Conservation (phyloP, 78 protist species). For the Trichosphaerium sp. region DNA sequence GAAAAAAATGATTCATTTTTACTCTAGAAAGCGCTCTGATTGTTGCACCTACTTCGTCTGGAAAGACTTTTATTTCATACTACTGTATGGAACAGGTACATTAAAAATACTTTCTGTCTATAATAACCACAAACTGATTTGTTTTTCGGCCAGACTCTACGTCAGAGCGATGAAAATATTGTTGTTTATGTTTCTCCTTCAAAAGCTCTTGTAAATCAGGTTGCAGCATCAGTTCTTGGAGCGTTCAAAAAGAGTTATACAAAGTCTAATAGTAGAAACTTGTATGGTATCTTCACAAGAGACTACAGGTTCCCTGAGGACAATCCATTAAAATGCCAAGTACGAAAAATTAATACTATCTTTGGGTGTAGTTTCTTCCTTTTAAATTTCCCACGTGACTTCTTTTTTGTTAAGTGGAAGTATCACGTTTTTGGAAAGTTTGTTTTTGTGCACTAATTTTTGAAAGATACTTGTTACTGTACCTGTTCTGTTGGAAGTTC, state of each 20-base stretch:
- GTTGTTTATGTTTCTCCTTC: slow-evolving; percentile 80
- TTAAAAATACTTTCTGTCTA: not conserved
- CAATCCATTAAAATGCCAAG: not conserved
- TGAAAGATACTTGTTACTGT: too few relatives aligned
- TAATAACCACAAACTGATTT: not conserved
- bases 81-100: slow-evolving; percentile 62
- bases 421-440: slow-evolving; percentile 54
- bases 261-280: not conserved
- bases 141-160: too few relatives aligned
- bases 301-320: slow-evolving; percentile 3
- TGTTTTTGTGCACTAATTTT: too few relatives aligned
- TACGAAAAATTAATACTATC: too few relatives aligned
- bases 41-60: slow-evolving; percentile 74
- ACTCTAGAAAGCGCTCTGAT: slow-evolving; percentile 55
- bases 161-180: slow-evolving; percentile 10
- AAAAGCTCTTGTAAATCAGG: slow-evolving; percentile 75
- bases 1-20: too few relatives aligned
- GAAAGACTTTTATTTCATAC: slow-evolving; percentile 80
- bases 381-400: slow-evolving; percentile 34
- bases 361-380: not conserved
- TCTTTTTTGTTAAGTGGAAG: slow-evolving; percentile 3
- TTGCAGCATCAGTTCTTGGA: slow-evolving; percentile 28
- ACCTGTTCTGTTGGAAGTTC: slow-evolving; percentile 36
- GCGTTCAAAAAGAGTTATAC: slow-evolving; percentile 3
- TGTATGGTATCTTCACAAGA: slow-evolving; percentile 25